Evolutionary conservation across 1,284 basidiomycete genomes (phyloP).

Genomic region (Cutaneotrichosporon sp.): DNA sequence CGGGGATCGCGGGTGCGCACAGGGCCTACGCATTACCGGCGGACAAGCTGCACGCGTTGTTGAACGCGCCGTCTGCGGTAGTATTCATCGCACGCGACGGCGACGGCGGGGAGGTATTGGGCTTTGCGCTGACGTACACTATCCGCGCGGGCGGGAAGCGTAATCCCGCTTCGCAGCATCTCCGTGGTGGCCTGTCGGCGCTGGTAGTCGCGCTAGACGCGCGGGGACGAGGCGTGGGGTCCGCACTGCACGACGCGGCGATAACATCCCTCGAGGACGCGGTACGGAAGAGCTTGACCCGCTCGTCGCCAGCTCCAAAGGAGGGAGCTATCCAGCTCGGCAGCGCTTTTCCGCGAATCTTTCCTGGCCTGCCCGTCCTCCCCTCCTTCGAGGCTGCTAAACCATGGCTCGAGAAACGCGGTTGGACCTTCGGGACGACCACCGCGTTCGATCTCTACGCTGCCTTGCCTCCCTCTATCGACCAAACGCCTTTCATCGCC

Average conservation of each 20-base stretch:
- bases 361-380: conserved; percentile 23
- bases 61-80: conserved; percentile 7
- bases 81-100: conserved; percentile 15
- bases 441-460: conserved; percentile 14
- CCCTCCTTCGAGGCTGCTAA: conserved; percentile 7
- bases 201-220: conserved; percentile 14
- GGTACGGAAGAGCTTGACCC: conserved; percentile 4
- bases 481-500: conserved; percentile 8
- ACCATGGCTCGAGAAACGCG: conserved; percentile 16
- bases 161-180: conserved; percentile 13
- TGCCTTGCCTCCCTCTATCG: neutral
- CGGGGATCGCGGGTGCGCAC: conserved; percentile 1
- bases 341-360: conserved; percentile 25
- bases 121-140: conserved; percentile 19
- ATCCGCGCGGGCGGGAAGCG: conserved; percentile 4
- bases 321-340: conserved; percentile 22
- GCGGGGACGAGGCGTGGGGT: conserved; percentile 17
- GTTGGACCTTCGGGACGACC: conserved; percentile 10
- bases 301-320: conserved; percentile 7
- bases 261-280: conserved; percentile 5
- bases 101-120: too few species aligned
- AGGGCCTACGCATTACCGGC: conserved; percentile 12
- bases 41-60: conserved; percentile 11
- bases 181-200: conserved; percentile 16
- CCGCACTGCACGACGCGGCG: conserved; percentile 17